Percentiles rank a stretch among this genome's conserved stretches.
Evolutionary conservation across 2,329 filamentous ascomycete genomes (phyloP).

Genomic region (Epichloe glyceriae): DNA sequence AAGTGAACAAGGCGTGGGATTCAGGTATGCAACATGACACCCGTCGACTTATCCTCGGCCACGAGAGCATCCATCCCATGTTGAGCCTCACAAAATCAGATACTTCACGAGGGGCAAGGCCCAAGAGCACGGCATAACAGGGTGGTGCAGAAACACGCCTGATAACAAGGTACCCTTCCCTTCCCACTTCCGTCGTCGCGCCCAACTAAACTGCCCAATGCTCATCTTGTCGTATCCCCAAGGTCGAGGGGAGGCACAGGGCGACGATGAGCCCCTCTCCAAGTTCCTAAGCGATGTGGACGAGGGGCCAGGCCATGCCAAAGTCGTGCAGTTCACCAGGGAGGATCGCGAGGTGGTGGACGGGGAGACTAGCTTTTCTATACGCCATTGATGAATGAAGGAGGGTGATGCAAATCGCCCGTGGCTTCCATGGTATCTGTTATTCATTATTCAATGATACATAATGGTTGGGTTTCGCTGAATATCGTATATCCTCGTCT

Average conservation of each 20-base stretch:
- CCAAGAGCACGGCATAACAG: constrained; percentile 35
- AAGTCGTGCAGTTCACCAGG: constrained; percentile 62
- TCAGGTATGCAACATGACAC: constrained; percentile 26
- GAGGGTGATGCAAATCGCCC: too few relatives aligned
- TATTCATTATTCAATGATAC: too few relatives aligned
- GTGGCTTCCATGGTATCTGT: too few relatives aligned
- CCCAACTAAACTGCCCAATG: not conserved
- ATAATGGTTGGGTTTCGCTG: too few relatives aligned
- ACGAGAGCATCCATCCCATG: too few relatives aligned
- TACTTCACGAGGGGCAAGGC: constrained; percentile 44
- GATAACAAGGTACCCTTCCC: constrained; percentile 35
- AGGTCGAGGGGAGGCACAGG: constrained; percentile 88
- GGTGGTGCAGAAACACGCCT: constrained; percentile 48
- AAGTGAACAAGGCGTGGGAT: constrained; percentile 39
- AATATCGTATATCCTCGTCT: too few relatives aligned
- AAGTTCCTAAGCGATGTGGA: constrained; percentile 64
- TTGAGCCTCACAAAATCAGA: constrained; percentile 15
- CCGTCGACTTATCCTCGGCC: too few relatives aligned
- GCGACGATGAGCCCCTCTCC: constrained; percentile 48
- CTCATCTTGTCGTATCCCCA: too few relatives aligned
- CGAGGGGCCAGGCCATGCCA: constrained; percentile 57
- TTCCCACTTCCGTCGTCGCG: not conserved
- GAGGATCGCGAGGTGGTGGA: constrained; percentile 51
- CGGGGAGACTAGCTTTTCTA: constrained; percentile 53
- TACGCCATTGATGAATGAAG: constrained; percentile 26